These are phyloP conservation scores for Neurospora sp. DNA, from an alignment of 495 filamentous ascomycete genomes.

Conservation along the genomic window DNA sequence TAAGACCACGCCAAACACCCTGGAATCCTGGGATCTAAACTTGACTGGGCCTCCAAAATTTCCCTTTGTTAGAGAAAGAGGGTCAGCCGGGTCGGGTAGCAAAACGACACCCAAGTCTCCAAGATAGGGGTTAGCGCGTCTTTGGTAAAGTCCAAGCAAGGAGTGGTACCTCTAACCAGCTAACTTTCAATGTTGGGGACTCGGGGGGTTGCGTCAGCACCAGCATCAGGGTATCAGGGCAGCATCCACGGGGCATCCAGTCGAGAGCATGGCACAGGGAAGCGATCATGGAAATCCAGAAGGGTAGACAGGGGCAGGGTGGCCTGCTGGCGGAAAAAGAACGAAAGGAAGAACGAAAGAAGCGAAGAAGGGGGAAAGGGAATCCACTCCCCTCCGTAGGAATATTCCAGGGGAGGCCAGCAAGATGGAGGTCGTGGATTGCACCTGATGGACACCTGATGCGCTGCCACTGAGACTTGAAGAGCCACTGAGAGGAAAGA, in stretches of 20 bases:
- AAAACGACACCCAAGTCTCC: not conserved
- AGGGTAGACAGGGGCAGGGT: not conserved
- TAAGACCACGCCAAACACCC: not conserved
- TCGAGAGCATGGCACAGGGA: not conserved
- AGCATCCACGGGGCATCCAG: not conserved
- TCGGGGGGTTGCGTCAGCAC: not conserved
- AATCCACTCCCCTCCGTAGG: not conserved
- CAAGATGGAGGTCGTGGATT: not conserved
- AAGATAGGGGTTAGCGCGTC: not conserved
- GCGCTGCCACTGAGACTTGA: not conserved
- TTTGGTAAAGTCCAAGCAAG: not conserved
- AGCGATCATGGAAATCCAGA: not conserved
- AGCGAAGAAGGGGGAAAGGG: not conserved
- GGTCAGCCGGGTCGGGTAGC: not conserved
- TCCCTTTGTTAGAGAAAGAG: not conserved
- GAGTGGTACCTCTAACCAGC: not conserved
- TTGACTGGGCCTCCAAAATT: not conserved
- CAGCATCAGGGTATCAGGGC: not conserved
- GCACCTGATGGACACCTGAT: not conserved
- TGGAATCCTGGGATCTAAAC: too few species aligned
- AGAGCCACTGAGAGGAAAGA: not conserved
- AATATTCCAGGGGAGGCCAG: not conserved
- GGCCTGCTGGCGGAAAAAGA: not conserved
- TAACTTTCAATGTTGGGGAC: not conserved
- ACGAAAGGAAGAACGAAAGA: not conserved